Conservation (phyloP, 192 early-diverging fungal species). For the Entomortierella parvispora region DNA sequence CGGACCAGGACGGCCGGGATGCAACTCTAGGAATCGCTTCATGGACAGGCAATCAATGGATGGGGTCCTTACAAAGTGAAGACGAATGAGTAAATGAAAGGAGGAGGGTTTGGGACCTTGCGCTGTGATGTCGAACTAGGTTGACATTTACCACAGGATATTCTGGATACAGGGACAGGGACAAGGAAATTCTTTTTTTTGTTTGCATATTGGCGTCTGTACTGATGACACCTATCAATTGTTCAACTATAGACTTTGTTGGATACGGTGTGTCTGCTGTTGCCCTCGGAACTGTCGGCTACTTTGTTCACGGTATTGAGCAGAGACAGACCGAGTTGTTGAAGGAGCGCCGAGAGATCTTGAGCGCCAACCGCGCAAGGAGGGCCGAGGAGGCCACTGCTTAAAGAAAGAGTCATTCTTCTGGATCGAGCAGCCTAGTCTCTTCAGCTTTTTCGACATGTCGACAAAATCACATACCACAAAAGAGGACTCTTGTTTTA, state of each 20-base stretch:
- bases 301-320: constrained; percentile 31
- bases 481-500: no score
- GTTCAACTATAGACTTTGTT: constrained; percentile 23
- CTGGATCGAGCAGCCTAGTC: no score
- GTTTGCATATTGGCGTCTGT: not conserved
- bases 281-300: constrained; percentile 34
- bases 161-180: no score
- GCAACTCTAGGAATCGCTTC: no score
- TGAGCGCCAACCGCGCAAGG: constrained; percentile 46
- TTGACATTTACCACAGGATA: no score
- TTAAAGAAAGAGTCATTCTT: not conserved
- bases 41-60: no score
- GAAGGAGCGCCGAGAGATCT: constrained; percentile 45
- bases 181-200: not conserved
- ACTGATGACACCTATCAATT: not conserved
- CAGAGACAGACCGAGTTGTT: constrained; percentile 49
- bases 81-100: no score
- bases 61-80: no score
- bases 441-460: no score
- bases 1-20: not conserved
- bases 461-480: no score
- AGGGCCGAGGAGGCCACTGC: constrained; percentile 35
- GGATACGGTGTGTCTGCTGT: constrained; percentile 36
- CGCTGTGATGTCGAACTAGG: no score
- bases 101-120: no score